Base-by-base conservation (phyloP, 1,284 basidiomycete species). In the Cystobasidium sp. region DNA sequence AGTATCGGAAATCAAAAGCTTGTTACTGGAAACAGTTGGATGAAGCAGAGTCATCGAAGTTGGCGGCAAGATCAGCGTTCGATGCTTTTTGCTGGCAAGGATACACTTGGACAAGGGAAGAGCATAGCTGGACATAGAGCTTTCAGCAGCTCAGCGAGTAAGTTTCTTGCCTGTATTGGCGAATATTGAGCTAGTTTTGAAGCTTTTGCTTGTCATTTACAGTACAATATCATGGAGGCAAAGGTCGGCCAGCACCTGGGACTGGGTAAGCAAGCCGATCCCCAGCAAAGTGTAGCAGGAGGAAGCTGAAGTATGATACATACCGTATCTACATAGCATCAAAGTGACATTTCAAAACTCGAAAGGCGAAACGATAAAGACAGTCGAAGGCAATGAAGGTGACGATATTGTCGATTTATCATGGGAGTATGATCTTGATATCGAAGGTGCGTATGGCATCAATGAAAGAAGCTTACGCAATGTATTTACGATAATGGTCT, bases 351-450 rank as follows among this genome's bases (percentile, higher is more conserved):
- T 96, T 85, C 88, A 91, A 78, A 94, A 97, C 82, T 86, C 93
- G 1, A 94, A 93, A 80, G 95, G 94, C 6, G 86, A 86, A 49
- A 84, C 87, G 6, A 85, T 98, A 74, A 94, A 91, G 84, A 95
- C 91, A 0, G 88, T 97, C 10, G 91, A 97, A 82, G 95, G 87
- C 0, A 95, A 92, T 81, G 93, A 94, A 81, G 96, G 95, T 16
- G 96, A 99, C 81, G 93, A 97, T 82, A 84, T 99, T 43, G 85
- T 99, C 55, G 88, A 89, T 56, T 86, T 99, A 74, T 95, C 96
- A 2, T 95, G 97, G 81, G 95, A 98, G 83, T 89, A 97, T 82
- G 96, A 98, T 80, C 89, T 99, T 72, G 96, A 99, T 81, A 86
- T 99, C n/a, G 96, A 99, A 86, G 95, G 94, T 91, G 75, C 77